Base-by-base conservation (phyloP, 148 eudicot genomes). In the Linanthus parryae region DNA sequence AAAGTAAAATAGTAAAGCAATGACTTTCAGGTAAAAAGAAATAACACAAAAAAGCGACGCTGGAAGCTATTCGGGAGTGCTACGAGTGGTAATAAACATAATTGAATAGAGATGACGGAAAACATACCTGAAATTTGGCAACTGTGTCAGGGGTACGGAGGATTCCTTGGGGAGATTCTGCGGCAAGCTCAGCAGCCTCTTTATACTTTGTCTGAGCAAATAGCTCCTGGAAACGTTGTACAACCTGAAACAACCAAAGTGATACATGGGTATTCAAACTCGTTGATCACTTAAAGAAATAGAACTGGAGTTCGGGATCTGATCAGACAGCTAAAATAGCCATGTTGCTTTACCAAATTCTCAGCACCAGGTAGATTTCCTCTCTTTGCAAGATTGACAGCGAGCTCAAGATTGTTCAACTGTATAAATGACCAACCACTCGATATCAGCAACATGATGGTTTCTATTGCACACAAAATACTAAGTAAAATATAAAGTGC, bases 101-200 rank as follows among this genome's bases (percentile, higher is more conserved):
- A 18, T 7, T 8, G 30, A 20, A 33, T 22, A 31, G 12, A 5
- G 28, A 15, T 21, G 1, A 61, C 20, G 21, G 28, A 29, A 55
- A 5, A 58, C 34, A 29, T 61, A 79, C 99, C 99, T 92, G 99
- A 73, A 92, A 92, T 67, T 92, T 92, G 30, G 99, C 91, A 65
- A 92, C 99, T 31, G 99, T 92, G 56, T 92, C 99, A 61, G 99
- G 96, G 24, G 99, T 92, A 11, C 99, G 87, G 48, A 92, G 81
- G 48, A 92, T 82, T 41, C 96, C 96, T 62, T 92, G 96, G 17
- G 99, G 99, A 62, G 99, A 88, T 64, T 92, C 99, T 58, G 99
- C 99, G 63, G 99, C 99, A 74, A 92, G 99, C 69, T 84, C 99
- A 27, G 96, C 99, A 69, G 99, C 99, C 69, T 92, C 99, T 57